These are phyloP conservation scores for Wallacemonas sp. DNA, from an alignment of 208 protist species.

Conservation along the genomic window DNA sequence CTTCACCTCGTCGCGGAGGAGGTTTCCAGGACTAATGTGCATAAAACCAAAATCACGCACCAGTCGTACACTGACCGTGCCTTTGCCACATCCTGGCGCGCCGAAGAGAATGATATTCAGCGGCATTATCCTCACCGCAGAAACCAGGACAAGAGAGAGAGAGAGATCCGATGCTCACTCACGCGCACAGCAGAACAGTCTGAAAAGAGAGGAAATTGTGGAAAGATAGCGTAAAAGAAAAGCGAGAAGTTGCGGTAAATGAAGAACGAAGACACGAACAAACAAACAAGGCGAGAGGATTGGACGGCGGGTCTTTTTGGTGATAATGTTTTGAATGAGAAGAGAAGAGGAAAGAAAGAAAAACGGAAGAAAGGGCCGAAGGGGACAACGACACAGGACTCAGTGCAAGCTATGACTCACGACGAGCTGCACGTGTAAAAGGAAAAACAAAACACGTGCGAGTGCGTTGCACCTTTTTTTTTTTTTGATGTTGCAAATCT, in stretches of 20 bases:
- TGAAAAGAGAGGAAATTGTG: too few relatives aligned
- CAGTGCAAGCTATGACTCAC: too few relatives aligned
- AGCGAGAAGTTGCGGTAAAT: background rate
- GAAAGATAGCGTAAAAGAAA: background rate
- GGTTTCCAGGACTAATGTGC: constrained; percentile 89
- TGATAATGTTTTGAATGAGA: too few relatives aligned
- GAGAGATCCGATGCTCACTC: background rate
- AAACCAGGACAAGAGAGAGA: background rate
- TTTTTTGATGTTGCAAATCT: background rate
- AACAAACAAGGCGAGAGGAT: constrained; percentile 17
- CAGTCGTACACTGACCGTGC: constrained; percentile 81
- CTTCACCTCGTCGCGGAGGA: constrained; percentile 90
- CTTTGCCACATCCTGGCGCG: constrained; percentile 78
- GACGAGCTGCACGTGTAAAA: too few relatives aligned
- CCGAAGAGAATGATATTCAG: constrained; percentile 77
- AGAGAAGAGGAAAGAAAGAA: constrained; percentile 13
- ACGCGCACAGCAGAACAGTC: too few relatives aligned
- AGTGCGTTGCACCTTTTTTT: too few relatives aligned
- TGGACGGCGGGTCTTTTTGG: too few relatives aligned
- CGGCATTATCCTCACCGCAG: constrained; percentile 34
- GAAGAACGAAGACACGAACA: constrained; percentile 15
- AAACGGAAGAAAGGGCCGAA: constrained; percentile 11
- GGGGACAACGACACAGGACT: background rate
- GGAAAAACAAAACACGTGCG: constrained; percentile 1
- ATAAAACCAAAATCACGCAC: constrained; percentile 81